Evolutionary conservation across 2,329 filamentous ascomycete species (phyloP).

Genomic region (Trichoderma endophyticum): DNA sequence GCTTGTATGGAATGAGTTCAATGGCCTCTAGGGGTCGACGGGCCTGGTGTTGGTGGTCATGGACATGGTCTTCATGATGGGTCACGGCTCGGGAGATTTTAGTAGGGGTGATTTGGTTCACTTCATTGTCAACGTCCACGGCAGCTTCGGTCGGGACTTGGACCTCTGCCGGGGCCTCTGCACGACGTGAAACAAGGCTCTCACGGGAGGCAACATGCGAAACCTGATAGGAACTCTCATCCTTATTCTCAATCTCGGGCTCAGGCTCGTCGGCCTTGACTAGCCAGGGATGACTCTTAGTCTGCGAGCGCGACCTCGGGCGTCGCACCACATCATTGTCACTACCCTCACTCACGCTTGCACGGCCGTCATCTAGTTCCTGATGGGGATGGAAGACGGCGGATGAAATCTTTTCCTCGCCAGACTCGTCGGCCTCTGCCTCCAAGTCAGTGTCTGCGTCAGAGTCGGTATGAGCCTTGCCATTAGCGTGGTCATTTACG

Average conservation of each 20-base stretch:
- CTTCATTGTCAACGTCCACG: constrained; percentile 43
- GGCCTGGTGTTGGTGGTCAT: constrained; percentile 50
- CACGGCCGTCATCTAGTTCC: constrained; percentile 41
- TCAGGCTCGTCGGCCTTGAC: constrained; percentile 55
- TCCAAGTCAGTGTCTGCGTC: constrained; percentile 31
- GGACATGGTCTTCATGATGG: constrained; percentile 47
- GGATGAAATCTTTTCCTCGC: constrained; percentile 83
- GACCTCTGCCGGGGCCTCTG: constrained; percentile 32
- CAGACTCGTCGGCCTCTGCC: constrained; percentile 55
- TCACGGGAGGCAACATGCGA: constrained; percentile 31
- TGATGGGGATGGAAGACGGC: constrained; percentile 80
- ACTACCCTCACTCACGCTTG: constrained; percentile 30
- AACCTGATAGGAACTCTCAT: constrained; percentile 26
- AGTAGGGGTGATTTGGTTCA: constrained; percentile 30
- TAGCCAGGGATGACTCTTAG: constrained; percentile 50
- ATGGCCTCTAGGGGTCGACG: constrained; percentile 78
- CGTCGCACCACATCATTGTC: constrained; percentile 46
- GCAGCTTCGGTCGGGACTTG: constrained; percentile 38
- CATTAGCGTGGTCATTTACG: constrained; percentile 46
- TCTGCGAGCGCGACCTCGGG: constrained; percentile 42
- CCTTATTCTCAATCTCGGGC: constrained; percentile 29
- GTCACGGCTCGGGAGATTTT: constrained; percentile 38
- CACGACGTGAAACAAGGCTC: constrained; percentile 27
- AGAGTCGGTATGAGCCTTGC: constrained; percentile 24
- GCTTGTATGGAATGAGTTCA: constrained; percentile 92